Conservation (phyloP, 805 yeast species). For the Candida ponderosae region DNA sequence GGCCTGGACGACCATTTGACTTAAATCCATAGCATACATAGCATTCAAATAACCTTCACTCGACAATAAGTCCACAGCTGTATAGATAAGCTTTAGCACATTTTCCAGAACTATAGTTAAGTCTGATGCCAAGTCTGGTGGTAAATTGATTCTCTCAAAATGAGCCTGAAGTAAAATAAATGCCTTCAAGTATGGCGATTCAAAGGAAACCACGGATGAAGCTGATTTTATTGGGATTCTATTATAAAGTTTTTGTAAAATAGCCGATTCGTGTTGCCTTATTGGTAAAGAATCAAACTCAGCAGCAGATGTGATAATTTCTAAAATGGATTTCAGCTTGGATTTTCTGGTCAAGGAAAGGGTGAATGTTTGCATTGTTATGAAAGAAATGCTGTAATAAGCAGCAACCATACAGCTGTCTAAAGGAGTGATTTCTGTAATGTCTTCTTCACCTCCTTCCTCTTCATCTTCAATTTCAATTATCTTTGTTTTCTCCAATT, state of each 20-base stretch:
- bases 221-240: slow-evolving; percentile 55
- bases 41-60: slow-evolving; percentile 78
- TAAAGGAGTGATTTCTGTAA: slow-evolving; percentile 40
- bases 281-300: slow-evolving; percentile 69
- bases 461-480: slow-evolving; percentile 44
- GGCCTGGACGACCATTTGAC: slow-evolving; percentile 85
- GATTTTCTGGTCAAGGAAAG: slow-evolving; percentile 44
- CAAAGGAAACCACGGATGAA: slow-evolving; percentile 22
- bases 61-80: slow-evolving; percentile 68
- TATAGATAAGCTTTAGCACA: slow-evolving; percentile 46
- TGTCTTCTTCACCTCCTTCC: slow-evolving; percentile 27
- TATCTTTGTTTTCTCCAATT: slow-evolving; percentile 50
- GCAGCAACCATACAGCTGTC: slow-evolving; percentile 73
- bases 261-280: slow-evolving; percentile 48
- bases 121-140: slow-evolving; percentile 56
- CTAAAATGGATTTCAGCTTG: slow-evolving; percentile 54
- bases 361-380: slow-evolving; percentile 57
- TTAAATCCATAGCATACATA: slow-evolving; percentile 73
- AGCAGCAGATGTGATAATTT: slow-evolving; percentile 53
- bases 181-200: slow-evolving; percentile 58
- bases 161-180: slow-evolving; percentile 77
- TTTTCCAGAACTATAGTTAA: slow-evolving; percentile 42
- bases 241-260: slow-evolving; percentile 43
- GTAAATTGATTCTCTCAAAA: slow-evolving; percentile 55
- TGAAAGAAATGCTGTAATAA: slow-evolving; percentile 57